These are phyloP conservation scores for Phytophthora pistaciae DNA, from an alignment of 352 stramenopile genomes.

Conservation along the genomic window DNA sequence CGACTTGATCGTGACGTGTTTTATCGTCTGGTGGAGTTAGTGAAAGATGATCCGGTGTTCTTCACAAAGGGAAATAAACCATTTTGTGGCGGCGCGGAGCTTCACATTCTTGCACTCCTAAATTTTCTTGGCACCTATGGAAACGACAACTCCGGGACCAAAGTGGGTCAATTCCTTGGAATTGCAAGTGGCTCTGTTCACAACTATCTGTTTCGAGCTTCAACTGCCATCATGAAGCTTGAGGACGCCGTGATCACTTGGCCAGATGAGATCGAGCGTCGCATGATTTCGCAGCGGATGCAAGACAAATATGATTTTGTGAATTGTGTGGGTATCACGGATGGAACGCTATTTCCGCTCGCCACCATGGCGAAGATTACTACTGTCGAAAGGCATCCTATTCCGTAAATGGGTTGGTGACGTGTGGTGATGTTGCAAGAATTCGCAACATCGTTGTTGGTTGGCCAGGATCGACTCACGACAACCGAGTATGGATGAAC, in stretches of 20 bases:
- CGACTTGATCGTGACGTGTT: conserved; percentile 9
- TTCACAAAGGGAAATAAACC: conserved; percentile 6
- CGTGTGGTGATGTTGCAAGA: conserved; percentile 26
- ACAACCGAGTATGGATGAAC: conserved; percentile 40
- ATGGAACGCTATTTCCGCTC: conserved; percentile 33
- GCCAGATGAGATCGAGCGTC: conserved; percentile 12
- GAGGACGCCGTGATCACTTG: conserved; percentile 5
- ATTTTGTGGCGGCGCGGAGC: conserved; percentile 26
- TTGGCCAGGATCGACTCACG: conserved; percentile 31
- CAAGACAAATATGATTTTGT: conserved; percentile 28
- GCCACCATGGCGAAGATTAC: conserved; percentile 32
- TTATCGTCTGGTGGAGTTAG: conserved; percentile 5
- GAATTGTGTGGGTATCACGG: conserved; percentile 32
- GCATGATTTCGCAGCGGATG: conserved; percentile 15
- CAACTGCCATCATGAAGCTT: conserved; percentile 1
- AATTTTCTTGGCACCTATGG: conserved; percentile 36
- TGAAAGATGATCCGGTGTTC: conserved; percentile 18
- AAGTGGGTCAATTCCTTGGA: conserved; percentile 34
- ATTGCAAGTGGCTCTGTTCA: conserved; percentile 24
- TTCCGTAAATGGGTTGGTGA: conserved; percentile 22
- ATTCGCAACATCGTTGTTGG: conserved; percentile 30
- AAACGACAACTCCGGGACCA: conserved; percentile 27
- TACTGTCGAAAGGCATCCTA: conserved; percentile 32
- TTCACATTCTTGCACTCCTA: conserved; percentile 36
- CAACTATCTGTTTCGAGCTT: conserved; percentile 31